Percentiles rank a stretch among this genome's conserved stretches.
phyloP scores from a whole-genome alignment of 768 basidiomycete genomes.

The Dendrothele bispora region DNA sequence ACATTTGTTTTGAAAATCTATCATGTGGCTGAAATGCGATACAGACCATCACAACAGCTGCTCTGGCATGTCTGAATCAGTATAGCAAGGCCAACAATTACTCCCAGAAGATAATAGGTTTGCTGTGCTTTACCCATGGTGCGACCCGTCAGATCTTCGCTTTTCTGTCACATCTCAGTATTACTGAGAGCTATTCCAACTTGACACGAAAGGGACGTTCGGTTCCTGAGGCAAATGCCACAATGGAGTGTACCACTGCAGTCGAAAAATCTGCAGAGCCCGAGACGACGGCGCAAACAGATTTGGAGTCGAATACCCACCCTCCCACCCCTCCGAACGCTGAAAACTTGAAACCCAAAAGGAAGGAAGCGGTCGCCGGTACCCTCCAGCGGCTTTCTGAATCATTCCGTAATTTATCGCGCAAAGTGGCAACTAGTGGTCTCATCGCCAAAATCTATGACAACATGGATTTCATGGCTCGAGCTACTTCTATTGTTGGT shows the following conservation, averaged over 20 bases:
- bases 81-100: constrained; percentile 32
- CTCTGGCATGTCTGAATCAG: constrained; percentile 22
- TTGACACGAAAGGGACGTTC: constrained; percentile 16
- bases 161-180: constrained; percentile 26
- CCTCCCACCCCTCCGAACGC: not conserved
- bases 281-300: constrained; percentile 2
- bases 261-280: not conserved
- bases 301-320: too few relatives aligned
- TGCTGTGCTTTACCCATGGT: constrained; percentile 32
- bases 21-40: too few relatives aligned
- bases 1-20: not conserved
- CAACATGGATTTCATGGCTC: constrained; percentile 34
- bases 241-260: not conserved
- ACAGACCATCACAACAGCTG: constrained; percentile 21
- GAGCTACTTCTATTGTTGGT: constrained; percentile 15
- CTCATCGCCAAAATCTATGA: constrained; percentile 27
- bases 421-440: constrained; percentile 17
- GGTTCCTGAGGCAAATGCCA: not conserved
- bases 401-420: constrained; percentile 16
- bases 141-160: constrained; percentile 29
- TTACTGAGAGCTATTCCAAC: constrained; percentile 28
- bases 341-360: not conserved
- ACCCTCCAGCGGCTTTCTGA: constrained; percentile 22
- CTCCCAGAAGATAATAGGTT: constrained; percentile 19
- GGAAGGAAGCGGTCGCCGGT: too few relatives aligned